Evolutionary conservation across 2,329 filamentous ascomycete genomes (phyloP).

Genomic region (Septoria petroselini): DNA sequence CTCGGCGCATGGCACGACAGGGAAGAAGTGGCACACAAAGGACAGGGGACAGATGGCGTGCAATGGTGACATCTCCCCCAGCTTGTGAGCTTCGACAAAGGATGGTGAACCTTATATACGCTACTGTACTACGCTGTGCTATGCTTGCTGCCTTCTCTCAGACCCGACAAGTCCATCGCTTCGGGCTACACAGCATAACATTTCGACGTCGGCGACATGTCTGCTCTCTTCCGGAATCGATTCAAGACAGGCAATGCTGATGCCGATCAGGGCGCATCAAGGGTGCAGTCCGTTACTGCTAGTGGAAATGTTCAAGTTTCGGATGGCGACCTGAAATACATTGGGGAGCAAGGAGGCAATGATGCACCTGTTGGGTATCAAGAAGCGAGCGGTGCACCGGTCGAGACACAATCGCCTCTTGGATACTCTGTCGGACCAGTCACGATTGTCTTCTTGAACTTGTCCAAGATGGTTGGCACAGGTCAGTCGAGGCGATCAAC

Average conservation of each 20-base stretch:
- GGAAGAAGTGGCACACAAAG: not conserved
- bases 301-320: slow-evolving; percentile 19
- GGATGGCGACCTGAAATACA: slow-evolving; percentile 46
- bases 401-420: slow-evolving; percentile 57
- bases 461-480: slow-evolving; percentile 61
- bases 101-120: slow-evolving; percentile 6
- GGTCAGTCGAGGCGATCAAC: not conserved
- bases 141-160: not conserved
- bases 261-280: slow-evolving; percentile 9
- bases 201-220: slow-evolving; percentile 5
- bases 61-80: slow-evolving; percentile 25
- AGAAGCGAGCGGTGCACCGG: slow-evolving; percentile 60
- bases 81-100: not conserved
- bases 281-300: slow-evolving; percentile 16
- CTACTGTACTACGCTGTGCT: not conserved
- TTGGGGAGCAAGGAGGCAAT: slow-evolving; percentile 49
- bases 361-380: slow-evolving; percentile 54
- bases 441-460: slow-evolving; percentile 59
- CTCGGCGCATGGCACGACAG: not conserved
- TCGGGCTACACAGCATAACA: not conserved
- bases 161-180: too few relatives aligned
- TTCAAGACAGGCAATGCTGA: slow-evolving; percentile 15
- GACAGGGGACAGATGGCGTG: slow-evolving; percentile 15
- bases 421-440: slow-evolving; percentile 57
- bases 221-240: slow-evolving; percentile 16